Evolutionary conservation across 768 basidiomycete genomes (phyloP), one percentile per base, ranked within the genome.

Genomic region (Auriscalpium orientale): DNA sequence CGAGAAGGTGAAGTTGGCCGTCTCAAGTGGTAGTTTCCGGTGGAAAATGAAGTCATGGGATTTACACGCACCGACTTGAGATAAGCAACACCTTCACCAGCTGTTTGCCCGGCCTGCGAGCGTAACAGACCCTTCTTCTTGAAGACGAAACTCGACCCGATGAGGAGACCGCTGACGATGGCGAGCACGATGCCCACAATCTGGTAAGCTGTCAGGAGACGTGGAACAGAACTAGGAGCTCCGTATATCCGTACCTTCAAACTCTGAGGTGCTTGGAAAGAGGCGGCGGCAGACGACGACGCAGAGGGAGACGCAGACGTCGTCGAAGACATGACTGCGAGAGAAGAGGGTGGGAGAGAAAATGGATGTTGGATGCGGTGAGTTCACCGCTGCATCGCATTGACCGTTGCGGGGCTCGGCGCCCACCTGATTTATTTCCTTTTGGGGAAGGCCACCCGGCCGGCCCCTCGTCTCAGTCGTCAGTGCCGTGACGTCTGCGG

Each of bases 121-220:
- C 83, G 78, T 53, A 92, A 67, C 18, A 92, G 75, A 9, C 90
- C 95, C 67, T 92, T 97, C 81, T 99, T 99, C 83, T 99, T 99
- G 76, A 99, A 87, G 2, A 98, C 95, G 70, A 98, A 98, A 64
- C 85, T 88, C 43, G 81, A 80, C 5, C 95, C 97, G 58, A 98
- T 99, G 58, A 99, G 82, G 33, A 93, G 44, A 8, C 95, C 97
- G 65, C 88, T 91, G 38, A 68, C 63, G 51, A 93, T 68, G 49
- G 91, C 89, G 57, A 92, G 80, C 48, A 90, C 69, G 62, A 92
- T 82, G 11, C 90, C 89, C 62, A 90, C 83, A 66, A 89, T 63
- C 86, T 88, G 66, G 16, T 22, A n/a, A 33, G 10, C 22, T n/a
- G 49, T 21, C 12, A 59, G 48, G 53, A 40, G 40, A 12, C 20